A percentile compares a stretch with the other conserved stretches of the same genome.
These are phyloP conservation scores for Oryza officinalis DNA, from an alignment of 176 grass and related monocot genomes.

Conservation along the genomic window DNA sequence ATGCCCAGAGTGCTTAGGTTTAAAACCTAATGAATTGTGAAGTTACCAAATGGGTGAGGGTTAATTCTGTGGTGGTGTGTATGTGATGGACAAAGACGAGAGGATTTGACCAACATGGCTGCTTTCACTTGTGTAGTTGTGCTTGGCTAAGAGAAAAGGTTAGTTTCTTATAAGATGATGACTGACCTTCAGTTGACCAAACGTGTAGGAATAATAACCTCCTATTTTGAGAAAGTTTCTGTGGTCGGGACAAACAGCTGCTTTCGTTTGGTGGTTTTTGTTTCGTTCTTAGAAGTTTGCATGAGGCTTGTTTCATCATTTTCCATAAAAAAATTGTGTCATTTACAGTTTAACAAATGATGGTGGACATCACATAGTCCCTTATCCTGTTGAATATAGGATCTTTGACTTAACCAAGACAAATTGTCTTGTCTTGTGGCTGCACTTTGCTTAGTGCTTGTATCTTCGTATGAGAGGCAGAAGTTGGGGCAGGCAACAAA, in stretches of 20 bases:
- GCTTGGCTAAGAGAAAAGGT: neutral
- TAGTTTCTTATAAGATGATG: neutral
- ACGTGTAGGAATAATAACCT: neutral
- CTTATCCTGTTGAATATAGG: neutral
- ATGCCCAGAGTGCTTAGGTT: neutral
- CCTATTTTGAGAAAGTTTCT: neutral
- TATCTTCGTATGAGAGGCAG: slow-evolving; percentile 1
- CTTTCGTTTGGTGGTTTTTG: neutral
- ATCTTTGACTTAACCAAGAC: neutral
- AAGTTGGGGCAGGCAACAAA: neutral
- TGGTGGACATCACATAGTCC: neutral
- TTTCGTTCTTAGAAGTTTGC: neutral
- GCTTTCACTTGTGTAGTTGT: no score
- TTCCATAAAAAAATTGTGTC: neutral
- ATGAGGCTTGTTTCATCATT: neutral
- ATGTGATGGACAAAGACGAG: neutral
- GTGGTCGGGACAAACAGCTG: neutral
- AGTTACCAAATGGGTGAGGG: neutral
- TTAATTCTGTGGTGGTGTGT: neutral
- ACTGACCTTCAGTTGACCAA: neutral
- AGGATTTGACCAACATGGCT: neutral
- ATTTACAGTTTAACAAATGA: neutral
- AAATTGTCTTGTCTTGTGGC: neutral
- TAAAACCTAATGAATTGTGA: neutral
- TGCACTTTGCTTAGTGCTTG: neutral